These are phyloP conservation scores for Pseudogymnoascus sp. DNA, from an alignment of 2,329 filamentous ascomycete species.

Conservation along the genomic window DNA sequence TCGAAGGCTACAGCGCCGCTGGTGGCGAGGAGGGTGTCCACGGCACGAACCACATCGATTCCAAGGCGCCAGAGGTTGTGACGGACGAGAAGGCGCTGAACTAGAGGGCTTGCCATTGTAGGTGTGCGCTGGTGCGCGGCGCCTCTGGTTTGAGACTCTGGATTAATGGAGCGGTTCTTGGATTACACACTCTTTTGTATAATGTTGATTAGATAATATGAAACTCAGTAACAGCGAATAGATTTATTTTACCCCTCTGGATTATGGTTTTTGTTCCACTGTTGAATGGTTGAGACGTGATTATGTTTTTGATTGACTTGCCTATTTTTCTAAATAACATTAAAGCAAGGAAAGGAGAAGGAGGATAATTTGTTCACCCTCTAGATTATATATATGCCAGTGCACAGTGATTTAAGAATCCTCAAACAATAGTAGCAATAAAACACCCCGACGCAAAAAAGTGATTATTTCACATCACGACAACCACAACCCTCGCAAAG, in stretches of 20 bases:
- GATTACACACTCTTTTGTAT: conserved; percentile 1
- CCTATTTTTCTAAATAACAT: not conserved
- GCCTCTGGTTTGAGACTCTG: not conserved
- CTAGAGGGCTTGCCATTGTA: not conserved
- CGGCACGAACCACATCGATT: not conserved
- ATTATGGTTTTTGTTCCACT: not conserved
- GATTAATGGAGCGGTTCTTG: not conserved
- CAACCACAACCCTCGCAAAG: not conserved
- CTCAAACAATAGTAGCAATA: not conserved
- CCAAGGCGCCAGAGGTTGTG: not conserved
- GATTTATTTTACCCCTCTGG: not conserved
- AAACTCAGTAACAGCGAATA: not conserved
- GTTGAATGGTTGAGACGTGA: not conserved
- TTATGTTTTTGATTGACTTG: not conserved
- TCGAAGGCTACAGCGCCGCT: not conserved
- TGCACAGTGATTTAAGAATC: not conserved
- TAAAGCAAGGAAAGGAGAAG: not conserved
- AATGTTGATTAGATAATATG: not conserved
- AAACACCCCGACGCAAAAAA: not conserved
- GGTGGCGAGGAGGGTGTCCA: not conserved
- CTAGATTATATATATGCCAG: not conserved
- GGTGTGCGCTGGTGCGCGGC: not conserved
- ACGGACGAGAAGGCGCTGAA: not conserved
- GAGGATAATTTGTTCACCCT: not conserved
- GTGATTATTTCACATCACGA: not conserved